Conservation (phyloP, 768 basidiomycete species). For the Macrocybe gigantea region DNA sequence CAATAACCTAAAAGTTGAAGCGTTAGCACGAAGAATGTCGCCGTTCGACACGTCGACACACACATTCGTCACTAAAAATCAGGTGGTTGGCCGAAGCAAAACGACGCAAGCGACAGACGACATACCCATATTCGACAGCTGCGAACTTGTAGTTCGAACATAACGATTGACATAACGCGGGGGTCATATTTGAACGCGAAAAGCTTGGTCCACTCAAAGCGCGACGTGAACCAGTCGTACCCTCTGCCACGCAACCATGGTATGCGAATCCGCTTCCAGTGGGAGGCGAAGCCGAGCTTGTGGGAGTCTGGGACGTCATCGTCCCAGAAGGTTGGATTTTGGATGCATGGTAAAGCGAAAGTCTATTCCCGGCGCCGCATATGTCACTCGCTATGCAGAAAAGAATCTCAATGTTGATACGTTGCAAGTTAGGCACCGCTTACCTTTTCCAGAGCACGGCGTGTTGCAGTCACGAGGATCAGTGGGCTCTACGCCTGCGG, state of each 20-base stretch:
- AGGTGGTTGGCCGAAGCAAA: too few relatives aligned
- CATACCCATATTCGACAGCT: conserved; percentile 26
- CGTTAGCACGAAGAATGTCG: conserved; percentile 1
- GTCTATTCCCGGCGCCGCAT: conserved; percentile 24
- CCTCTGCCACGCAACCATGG: conserved; percentile 27
- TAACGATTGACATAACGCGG: conserved; percentile 21
- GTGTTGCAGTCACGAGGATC: conserved; percentile 22
- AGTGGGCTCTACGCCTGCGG: conserved; percentile 10
- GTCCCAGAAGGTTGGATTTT: conserved; percentile 4
- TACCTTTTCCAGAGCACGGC: conserved; percentile 26
- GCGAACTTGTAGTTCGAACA: conserved; percentile 25
- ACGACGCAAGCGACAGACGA: neutral
- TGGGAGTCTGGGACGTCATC: conserved; percentile 5
- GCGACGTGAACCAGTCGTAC: conserved; percentile 24
- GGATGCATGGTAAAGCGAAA: conserved; percentile 11
- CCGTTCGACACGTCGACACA: neutral
- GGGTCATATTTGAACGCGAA: conserved; percentile 22
- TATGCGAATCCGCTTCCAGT: conserved; percentile 4
- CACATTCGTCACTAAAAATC: conserved; percentile 8
- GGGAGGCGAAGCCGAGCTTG: conserved; percentile 2
- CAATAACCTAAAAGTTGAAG: conserved; percentile 15
- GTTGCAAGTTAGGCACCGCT: conserved; percentile 4
- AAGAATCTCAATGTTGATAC: neutral
- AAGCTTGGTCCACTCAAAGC: conserved; percentile 23
- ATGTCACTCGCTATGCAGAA: conserved; percentile 17